Conservation (phyloP, 2,329 filamentous ascomycete genomes). For the Exophiala lecanii-corni region DNA sequence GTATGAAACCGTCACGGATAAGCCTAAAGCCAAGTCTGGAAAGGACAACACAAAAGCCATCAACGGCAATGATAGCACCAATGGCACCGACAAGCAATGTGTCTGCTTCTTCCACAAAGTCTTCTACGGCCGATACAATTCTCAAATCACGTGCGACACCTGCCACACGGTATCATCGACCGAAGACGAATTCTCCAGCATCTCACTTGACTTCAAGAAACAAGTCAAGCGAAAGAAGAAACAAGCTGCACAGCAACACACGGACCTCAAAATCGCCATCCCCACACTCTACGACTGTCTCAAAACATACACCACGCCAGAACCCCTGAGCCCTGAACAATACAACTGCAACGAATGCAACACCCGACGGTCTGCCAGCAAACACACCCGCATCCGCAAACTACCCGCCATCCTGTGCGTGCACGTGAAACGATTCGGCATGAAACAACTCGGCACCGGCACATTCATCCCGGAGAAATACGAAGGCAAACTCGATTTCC, state of each 20-base stretch:
- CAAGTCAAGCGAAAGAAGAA: conserved; percentile 50
- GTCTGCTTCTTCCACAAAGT: conserved; percentile 90
- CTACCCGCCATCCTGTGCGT: conserved; percentile 86
- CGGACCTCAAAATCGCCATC: conserved; percentile 36
- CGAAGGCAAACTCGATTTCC: conserved; percentile 79
- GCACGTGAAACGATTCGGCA: conserved; percentile 64
- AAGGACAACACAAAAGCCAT: conserved; percentile 39
- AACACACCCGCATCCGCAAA: conserved; percentile 77
- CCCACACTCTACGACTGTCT: conserved; percentile 69
- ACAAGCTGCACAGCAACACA: conserved; percentile 18
- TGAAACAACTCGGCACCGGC: conserved; percentile 20
- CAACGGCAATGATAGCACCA: conserved; percentile 28
- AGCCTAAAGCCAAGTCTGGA: background rate
- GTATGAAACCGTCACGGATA: conserved; percentile 57
- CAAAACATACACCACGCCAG: conserved; percentile 79
- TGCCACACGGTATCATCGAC: conserved; percentile 79
- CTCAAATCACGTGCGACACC: conserved; percentile 83
- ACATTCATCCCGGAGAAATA: conserved; percentile 61
- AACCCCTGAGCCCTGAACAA: conserved; percentile 63
- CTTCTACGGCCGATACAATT: conserved; percentile 88
- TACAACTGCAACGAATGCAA: conserved; percentile 82
- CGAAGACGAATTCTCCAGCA: conserved; percentile 83
- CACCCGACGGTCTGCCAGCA: conserved; percentile 66
- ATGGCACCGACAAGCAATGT: conserved; percentile 47
- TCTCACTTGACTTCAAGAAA: conserved; percentile 79